Evolutionary conservation across 345 rosid species (phyloP), one percentile per base, ranked within the genome.

Genomic region (Salix viminalis): DNA sequence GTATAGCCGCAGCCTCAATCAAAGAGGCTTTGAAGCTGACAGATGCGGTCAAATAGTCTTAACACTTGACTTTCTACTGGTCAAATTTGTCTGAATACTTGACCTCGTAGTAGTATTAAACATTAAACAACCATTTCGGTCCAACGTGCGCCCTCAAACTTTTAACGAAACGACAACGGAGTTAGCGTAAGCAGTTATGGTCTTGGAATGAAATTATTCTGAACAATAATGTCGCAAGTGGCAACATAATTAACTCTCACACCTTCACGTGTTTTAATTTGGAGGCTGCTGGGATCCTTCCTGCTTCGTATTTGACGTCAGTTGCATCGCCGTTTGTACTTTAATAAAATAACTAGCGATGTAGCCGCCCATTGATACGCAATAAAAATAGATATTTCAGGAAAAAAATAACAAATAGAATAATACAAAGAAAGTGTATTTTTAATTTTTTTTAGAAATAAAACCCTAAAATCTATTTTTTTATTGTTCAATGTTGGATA

Each of bases 281-380:
- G 76, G 76, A 65, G 44, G 66, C 70, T 77, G 65, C 76, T 12
- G 37, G 70, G 75, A 48, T 77, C 3, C 32, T 65, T 66, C 70
- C 18, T 70, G 21, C 13, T 12, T 4, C 23, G 28, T 11, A 58
- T 23, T 58, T 10, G 5, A 58, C 28, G 12, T 7, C 28, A 58
- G 28, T 10, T 3, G 28, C 28, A 1, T 58, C 4, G 10, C 62
- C 1, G 10, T 58, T n/a, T 58, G 62, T 23, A n/a, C 4, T 56
- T 23, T 21, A 8, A 10, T 21, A 7, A 10, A 6, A n/a, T 9
- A 8, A 10, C 46, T 13, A 11, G 46, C 14, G 46, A 42, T 42
- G 12, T 42, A 11, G 14, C 46, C 46, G 46, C 46, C 46, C 46
- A 41, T 2, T 10, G 44, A 41, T 41, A 41, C 44, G 13, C 44